Base-by-base conservation (phyloP, 352 stramenopile genomes). In the Phytophthora europaea region DNA sequence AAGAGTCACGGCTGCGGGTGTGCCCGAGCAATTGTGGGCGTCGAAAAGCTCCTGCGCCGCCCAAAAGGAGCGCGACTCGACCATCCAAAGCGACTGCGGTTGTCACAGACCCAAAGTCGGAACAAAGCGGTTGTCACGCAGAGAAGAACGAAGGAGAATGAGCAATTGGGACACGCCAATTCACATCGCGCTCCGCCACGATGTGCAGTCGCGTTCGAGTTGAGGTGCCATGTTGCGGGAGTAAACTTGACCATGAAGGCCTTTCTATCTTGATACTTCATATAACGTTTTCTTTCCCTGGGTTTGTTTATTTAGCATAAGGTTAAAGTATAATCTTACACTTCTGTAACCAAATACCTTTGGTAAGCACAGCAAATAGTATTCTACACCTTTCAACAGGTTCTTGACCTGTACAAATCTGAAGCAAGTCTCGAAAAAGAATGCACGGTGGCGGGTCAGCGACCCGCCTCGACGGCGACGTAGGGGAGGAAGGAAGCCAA, bases 131-230 rank as follows among this genome's bases (percentile, higher is more conserved):
- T 68, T 68, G 64, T 69, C 52, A 67, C 53, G 55, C 26, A 60
- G 16, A 61, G 70, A 62, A 61, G 70, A 62, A 65, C 43, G 64
- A 70, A 18, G 57, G 28, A 45, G 28, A 76, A 73, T 76, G 58
- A 56, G 51, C 57, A 28, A 65, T 28, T 52, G 45, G 65, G 64
- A 71, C 55, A 61, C 40, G 26, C 40, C 52, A 59, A 63, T 23
- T 48, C 65, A 23, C 56, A 67, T 47, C 59, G 6, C 43, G 20
- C 31, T 68, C 70, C 45, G 48, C 6, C 23, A 62, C 22, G 70
- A 77, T 77, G 63, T 69, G 70, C 58, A 43, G 18, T 45, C 16
- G 23, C 36, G 43, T 34, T 13, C 22, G 52, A 23, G 23, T 48
- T 63, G 54, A 59, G 43, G 23, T 20, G 20, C 26, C 56, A 26